phyloP scores from a whole-genome alignment of 805 yeast species.

The Candida incommunis region DNA sequence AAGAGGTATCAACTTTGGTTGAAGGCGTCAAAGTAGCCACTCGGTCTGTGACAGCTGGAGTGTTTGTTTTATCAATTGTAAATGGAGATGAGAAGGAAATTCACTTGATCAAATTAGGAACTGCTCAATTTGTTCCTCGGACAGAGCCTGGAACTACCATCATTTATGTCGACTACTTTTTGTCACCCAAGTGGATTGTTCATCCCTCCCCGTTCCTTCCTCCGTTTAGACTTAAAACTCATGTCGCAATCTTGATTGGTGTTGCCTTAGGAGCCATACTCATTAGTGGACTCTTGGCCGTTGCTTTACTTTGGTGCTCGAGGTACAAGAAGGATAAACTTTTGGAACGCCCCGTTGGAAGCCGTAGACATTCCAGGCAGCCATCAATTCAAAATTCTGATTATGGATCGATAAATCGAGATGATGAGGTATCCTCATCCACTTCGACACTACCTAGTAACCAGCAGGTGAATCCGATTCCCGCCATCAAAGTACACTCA shows the following conservation, averaged over 20 bases:
- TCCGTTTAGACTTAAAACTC: slow-evolving; percentile 17
- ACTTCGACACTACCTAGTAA: neutral
- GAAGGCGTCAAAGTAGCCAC: slow-evolving; percentile 9
- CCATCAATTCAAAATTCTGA: slow-evolving; percentile 2
- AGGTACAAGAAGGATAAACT: slow-evolving; percentile 6
- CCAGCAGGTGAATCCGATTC: slow-evolving; percentile 15
- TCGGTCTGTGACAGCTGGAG: slow-evolving; percentile 11
- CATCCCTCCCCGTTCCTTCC: slow-evolving; percentile 13
- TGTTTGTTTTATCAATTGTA: slow-evolving; percentile 14
- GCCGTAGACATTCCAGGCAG: neutral
- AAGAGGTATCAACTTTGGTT: slow-evolving; percentile 12
- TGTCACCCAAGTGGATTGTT: slow-evolving; percentile 21
- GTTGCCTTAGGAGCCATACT: slow-evolving; percentile 16
- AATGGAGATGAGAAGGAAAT: slow-evolving; percentile 12
- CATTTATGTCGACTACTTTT: slow-evolving; percentile 18
- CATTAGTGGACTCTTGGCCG: slow-evolving; percentile 6
- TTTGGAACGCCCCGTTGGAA: slow-evolving; percentile 1
- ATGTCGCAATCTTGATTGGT: slow-evolving; percentile 19
- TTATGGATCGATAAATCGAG: neutral
- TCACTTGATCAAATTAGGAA: slow-evolving; percentile 14
- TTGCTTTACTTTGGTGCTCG: slow-evolving; percentile 4
- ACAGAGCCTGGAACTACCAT: slow-evolving; percentile 12
- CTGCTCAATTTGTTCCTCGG: slow-evolving; percentile 11
- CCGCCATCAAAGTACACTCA: slow-evolving; percentile 13
- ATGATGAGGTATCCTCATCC: neutral